Evolutionary conservation across 768 basidiomycete genomes (phyloP).

Genomic region (Dacryopinax primogenitus): DNA sequence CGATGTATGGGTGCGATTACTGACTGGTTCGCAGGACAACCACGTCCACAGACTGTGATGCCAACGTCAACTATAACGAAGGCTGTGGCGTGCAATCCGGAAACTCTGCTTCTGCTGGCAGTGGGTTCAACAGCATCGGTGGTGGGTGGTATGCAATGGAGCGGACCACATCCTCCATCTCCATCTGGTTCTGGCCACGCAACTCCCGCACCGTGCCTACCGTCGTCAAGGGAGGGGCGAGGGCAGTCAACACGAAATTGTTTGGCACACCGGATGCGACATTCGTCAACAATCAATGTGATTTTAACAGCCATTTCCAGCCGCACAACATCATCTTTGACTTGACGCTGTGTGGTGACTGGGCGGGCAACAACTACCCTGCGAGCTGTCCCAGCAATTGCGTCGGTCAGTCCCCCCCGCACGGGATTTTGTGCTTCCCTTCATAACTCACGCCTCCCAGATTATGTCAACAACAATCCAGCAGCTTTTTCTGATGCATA

Average conservation of each 20-base stretch:
- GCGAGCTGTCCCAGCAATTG: constrained; percentile 18
- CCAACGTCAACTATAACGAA: constrained; percentile 39
- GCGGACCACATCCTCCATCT: constrained; percentile 32
- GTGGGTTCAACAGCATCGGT: constrained; percentile 36
- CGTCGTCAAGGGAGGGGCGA: constrained; percentile 34
- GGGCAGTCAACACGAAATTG: constrained; percentile 33
- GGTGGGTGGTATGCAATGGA: constrained; percentile 53
- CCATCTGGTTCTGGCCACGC: constrained; percentile 56
- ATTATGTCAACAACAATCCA: constrained; percentile 51
- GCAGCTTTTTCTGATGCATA: constrained; percentile 47
- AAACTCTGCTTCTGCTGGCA: constrained; percentile 34
- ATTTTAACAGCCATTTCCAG: constrained; percentile 43
- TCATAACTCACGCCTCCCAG: constrained; percentile 26
- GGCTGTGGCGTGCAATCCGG: constrained; percentile 46
- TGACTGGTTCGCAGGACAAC: constrained; percentile 24
- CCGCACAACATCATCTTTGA: constrained; percentile 45
- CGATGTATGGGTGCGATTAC: not conserved
- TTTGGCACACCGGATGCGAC: constrained; percentile 15
- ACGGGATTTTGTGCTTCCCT: constrained; percentile 19
- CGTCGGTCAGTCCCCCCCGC: constrained; percentile 10
- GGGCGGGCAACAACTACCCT: constrained; percentile 35
- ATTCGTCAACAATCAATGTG: constrained; percentile 32
- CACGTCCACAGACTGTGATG: constrained; percentile 37
- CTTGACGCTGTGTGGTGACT: constrained; percentile 50
- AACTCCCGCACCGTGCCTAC: constrained; percentile 34